Percentiles rank a stretch among this genome's conserved stretches.
These are phyloP conservation scores for Monosporascus sp. DNA, from an alignment of 2,329 filamentous ascomycete species.

Conservation along the genomic window DNA sequence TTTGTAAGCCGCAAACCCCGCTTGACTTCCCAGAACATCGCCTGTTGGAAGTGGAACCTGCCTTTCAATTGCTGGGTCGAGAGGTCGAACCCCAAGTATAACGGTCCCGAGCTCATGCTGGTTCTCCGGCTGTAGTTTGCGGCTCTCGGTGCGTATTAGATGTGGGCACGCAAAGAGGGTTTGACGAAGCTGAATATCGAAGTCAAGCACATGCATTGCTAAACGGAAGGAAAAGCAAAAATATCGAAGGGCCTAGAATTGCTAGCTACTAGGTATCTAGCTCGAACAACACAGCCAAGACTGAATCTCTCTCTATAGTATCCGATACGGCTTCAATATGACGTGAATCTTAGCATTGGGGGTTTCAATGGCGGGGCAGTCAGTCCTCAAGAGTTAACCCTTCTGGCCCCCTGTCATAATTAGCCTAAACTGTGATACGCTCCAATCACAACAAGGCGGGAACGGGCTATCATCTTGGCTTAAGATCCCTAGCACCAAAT, in stretches of 20 bases:
- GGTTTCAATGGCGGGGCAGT: not conserved
- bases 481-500: not conserved
- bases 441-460: not conserved
- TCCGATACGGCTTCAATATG: not conserved
- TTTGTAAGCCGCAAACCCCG: constrained; percentile 5
- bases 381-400: not conserved
- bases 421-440: not conserved
- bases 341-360: not conserved
- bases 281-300: not conserved
- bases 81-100: constrained; percentile 91
- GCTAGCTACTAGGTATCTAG: not conserved
- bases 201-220: too few relatives aligned
- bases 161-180: not conserved
- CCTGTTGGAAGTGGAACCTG: constrained; percentile 25
- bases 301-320: not conserved
- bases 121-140: not conserved
- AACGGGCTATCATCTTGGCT: not conserved
- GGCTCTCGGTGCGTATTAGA: not conserved
- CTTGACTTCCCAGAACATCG: not conserved
- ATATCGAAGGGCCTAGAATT: not conserved
- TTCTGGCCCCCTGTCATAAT: not conserved
- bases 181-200: too few relatives aligned
- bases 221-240: too few relatives aligned
- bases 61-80: constrained; percentile 97
- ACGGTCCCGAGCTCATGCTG: constrained; percentile 43